phyloP scores from a whole-genome alignment of 108 stramenopile genomes.

The Aurantiochytrium sp. region DNA sequence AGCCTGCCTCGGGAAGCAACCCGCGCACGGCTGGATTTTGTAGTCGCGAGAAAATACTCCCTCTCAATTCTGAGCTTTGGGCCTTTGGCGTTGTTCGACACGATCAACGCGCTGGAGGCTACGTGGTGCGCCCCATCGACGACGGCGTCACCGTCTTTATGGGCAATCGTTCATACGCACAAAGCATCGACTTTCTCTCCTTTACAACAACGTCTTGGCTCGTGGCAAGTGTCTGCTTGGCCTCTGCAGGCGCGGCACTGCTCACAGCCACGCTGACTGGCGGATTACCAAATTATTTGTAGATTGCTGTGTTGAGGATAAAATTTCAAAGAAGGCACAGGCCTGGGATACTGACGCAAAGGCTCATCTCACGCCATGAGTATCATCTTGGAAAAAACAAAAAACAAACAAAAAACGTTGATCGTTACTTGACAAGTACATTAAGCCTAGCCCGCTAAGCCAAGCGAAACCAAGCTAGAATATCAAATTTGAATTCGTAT shows the following conservation, averaged over 20 bases:
- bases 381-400: no score
- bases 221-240: neutral
- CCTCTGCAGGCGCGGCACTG: neutral
- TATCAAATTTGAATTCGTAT: no score
- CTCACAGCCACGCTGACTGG: neutral
- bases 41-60: neutral
- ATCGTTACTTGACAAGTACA: no score
- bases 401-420: no score
- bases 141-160: neutral
- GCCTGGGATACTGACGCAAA: no score
- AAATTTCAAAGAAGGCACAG: no score
- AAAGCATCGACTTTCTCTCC: neutral
- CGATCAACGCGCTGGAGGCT: neutral
- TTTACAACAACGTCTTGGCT: neutral
- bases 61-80: neutral
- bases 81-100: neutral
- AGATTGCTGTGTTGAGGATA: no score
- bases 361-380: no score
- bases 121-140: neutral
- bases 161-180: neutral
- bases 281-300: neutral
- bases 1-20: neutral
- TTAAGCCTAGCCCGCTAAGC: no score
- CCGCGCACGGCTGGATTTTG: neutral
- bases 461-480: no score